These are phyloP conservation scores for Maudiozyma humilis DNA, from an alignment of 1,139 yeast species.

Conservation along the genomic window DNA sequence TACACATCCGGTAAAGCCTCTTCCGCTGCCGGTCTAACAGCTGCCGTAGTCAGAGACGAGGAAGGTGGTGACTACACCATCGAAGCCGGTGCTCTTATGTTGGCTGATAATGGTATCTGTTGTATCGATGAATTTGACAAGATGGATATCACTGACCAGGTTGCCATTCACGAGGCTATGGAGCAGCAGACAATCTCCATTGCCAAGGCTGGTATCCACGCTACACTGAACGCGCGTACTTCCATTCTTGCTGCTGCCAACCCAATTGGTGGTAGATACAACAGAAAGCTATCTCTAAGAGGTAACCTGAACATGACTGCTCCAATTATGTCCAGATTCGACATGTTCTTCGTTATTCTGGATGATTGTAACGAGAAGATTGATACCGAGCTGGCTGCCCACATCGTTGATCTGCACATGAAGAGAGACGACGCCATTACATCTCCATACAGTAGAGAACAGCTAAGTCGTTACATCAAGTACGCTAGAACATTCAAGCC, in stretches of 20 bases:
- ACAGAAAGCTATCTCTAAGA: slow-evolving; percentile 73
- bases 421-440: slow-evolving; percentile 80
- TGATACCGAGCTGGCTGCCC: slow-evolving; percentile 84
- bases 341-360: slow-evolving; percentile 83
- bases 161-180: slow-evolving; percentile 99
- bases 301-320: slow-evolving; percentile 96
- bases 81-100: slow-evolving; percentile 98
- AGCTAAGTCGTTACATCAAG: slow-evolving; percentile 76
- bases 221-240: slow-evolving; percentile 92
- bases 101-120: slow-evolving; percentile 97
- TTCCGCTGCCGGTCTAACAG: slow-evolving; percentile 97
- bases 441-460: slow-evolving; percentile 87
- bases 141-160: slow-evolving; percentile 94
- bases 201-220: slow-evolving; percentile 97
- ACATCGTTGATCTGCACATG: slow-evolving; percentile 91
- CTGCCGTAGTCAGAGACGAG: slow-evolving; percentile 95
- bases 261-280: slow-evolving; percentile 92
- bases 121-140: slow-evolving; percentile 98
- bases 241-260: slow-evolving; percentile 96
- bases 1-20: slow-evolving; percentile 98
- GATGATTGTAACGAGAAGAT: slow-evolving; percentile 92
- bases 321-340: slow-evolving; percentile 98
- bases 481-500: slow-evolving; percentile 95
- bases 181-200: slow-evolving; percentile 97
- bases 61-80: slow-evolving; percentile 96